phyloP scores from a whole-genome alignment of 345 rosid species.

The Eucalyptus shirleyi region DNA sequence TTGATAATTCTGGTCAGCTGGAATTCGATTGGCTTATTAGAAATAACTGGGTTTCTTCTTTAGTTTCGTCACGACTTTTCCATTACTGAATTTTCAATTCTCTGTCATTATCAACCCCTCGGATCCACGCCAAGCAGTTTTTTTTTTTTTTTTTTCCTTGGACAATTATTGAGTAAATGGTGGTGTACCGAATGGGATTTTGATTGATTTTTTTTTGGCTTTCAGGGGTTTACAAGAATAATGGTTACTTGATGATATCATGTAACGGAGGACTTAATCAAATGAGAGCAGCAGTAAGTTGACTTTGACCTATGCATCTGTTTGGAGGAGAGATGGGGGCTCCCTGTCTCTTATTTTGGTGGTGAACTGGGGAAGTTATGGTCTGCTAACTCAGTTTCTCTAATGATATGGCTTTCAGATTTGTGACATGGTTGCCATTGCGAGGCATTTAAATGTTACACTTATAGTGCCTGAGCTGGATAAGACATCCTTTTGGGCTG shows the following conservation, averaged over 20 bases:
- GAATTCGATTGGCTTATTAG: neutral
- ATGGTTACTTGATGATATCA: constrained; percentile 11
- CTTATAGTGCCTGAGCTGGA: constrained; percentile 18
- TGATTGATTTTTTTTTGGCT: neutral
- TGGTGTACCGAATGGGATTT: neutral
- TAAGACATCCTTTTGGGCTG: constrained; percentile 18
- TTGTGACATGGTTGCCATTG: constrained; percentile 23
- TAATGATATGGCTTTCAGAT: constrained; percentile 4
- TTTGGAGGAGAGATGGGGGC: neutral
- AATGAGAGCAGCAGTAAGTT: constrained; percentile 12
- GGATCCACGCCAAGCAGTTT: neutral
- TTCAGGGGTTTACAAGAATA: constrained; percentile 11
- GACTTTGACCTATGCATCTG: neutral
- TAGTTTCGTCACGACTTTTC: neutral
- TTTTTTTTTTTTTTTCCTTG: neutral
- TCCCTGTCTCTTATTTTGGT: neutral
- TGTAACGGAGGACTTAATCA: constrained; percentile 24
- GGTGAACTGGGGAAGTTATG: neutral
- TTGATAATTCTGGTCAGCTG: neutral
- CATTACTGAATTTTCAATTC: neutral
- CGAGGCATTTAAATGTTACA: constrained; percentile 17
- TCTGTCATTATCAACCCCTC: neutral
- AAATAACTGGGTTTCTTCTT: neutral
- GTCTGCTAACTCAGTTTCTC: neutral
- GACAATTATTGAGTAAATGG: neutral